Conservation (phyloP, 2,329 filamentous ascomycete species). For the Fusarium denticulatum region DNA sequence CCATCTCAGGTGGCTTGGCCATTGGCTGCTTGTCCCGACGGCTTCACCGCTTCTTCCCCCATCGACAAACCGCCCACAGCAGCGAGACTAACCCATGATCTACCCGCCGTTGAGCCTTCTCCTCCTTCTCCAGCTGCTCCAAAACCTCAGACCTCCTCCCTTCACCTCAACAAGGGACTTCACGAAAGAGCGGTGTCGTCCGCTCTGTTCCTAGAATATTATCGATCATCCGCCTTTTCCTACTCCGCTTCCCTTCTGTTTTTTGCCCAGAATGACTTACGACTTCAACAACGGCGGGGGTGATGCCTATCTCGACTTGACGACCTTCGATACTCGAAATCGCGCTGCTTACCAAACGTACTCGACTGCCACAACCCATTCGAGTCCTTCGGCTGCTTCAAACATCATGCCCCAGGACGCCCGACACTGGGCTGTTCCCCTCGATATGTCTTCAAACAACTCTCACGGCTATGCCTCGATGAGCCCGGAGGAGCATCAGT, state of each 20-base stretch:
- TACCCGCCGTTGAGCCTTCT: conserved; percentile 41
- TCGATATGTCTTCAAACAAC: conserved; percentile 60
- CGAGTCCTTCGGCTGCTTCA: conserved; percentile 47
- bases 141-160: conserved; percentile 46
- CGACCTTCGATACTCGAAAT: conserved; percentile 65
- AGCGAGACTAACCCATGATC: conserved; percentile 39
- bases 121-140: conserved; percentile 42
- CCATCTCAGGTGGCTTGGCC: conserved; percentile 44
- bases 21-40: conserved; percentile 50
- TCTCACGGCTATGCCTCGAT: conserved; percentile 58
- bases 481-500: conserved; percentile 62
- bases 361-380: conserved; percentile 44
- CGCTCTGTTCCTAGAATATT: conserved; percentile 51
- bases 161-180: conserved; percentile 46
- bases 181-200: conserved; percentile 58
- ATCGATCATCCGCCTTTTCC: conserved; percentile 42
- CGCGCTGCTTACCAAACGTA: conserved; percentile 55
- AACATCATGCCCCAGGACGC: conserved; percentile 50
- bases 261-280: conserved; percentile 62
- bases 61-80: conserved; percentile 44
- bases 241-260: conserved; percentile 47
- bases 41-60: conserved; percentile 53
- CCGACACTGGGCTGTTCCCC: conserved; percentile 61
- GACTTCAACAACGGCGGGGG: conserved; percentile 67
- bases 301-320: conserved; percentile 70